Conservation (phyloP, 108 stramenopile genomes). For the Cyclotella baltica region DNA sequence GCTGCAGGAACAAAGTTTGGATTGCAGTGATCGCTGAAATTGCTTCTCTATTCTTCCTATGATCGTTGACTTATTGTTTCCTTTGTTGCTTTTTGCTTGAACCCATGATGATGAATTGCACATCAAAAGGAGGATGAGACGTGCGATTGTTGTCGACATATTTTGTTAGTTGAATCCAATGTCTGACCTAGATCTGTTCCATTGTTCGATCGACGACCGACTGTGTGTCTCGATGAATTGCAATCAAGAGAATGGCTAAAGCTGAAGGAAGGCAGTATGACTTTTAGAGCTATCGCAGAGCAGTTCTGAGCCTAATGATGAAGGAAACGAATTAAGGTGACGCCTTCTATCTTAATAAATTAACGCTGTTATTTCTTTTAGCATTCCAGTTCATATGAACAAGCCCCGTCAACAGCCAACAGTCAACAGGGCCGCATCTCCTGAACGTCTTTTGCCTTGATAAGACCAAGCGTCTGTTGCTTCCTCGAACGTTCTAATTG, state of each 20-base stretch:
- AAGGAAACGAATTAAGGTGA: background rate
- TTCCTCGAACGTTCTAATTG: background rate
- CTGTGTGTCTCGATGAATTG: background rate
- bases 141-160: background rate
- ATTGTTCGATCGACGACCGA: background rate
- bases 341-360: background rate
- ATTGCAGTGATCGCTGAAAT: background rate
- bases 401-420: too few relatives aligned
- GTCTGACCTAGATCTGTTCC: background rate
- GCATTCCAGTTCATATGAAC: background rate
- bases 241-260: too few relatives aligned
- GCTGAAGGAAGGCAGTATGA: too few relatives aligned
- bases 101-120: background rate
- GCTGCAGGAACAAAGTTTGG: slow-evolving; percentile 12
- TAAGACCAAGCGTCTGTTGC: background rate
- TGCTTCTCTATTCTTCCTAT: too few relatives aligned
- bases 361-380: too few relatives aligned
- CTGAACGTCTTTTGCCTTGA: background rate
- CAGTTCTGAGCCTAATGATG: too few relatives aligned
- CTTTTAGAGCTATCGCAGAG: too few relatives aligned
- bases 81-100: background rate
- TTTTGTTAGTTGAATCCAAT: background rate
- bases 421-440: background rate
- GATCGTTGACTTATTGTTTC: background rate
- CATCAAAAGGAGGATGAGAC: background rate